phyloP scores from a whole-genome alignment of 768 basidiomycete species.

The Cubamyces sp. region DNA sequence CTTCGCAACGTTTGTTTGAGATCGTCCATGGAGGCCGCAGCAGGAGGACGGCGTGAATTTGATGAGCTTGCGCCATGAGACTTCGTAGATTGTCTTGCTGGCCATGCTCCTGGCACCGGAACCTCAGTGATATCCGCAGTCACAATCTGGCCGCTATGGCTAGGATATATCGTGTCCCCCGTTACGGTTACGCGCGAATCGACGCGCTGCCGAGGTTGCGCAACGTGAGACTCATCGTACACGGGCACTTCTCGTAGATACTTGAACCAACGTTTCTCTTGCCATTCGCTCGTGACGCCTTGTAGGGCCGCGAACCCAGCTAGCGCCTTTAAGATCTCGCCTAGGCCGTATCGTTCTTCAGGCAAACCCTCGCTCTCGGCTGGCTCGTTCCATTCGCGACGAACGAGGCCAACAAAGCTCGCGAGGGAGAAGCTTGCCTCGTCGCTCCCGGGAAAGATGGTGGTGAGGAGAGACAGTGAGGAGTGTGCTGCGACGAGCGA shows the following conservation, averaged over 20 bases:
- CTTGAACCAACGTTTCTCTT: constrained; percentile 71
- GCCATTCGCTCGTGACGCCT: constrained; percentile 80
- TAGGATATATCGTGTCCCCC: constrained; percentile 71
- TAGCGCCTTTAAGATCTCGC: constrained; percentile 69
- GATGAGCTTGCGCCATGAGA: background rate
- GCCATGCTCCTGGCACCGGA: constrained; percentile 14
- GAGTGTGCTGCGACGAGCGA: constrained; percentile 74
- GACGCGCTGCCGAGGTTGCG: constrained; percentile 17
- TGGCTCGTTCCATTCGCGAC: constrained; percentile 71
- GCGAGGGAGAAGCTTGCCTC: constrained; percentile 83
- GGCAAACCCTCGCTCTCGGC: constrained; percentile 56
- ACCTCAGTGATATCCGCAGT: constrained; percentile 80
- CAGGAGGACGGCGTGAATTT: background rate
- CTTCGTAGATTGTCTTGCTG: background rate
- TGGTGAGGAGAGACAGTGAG: constrained; percentile 73
- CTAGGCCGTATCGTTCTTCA: constrained; percentile 62
- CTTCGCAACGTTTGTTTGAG: constrained; percentile 74
- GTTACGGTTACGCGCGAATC: constrained; percentile 72
- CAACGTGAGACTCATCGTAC: constrained; percentile 41
- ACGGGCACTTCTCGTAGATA: constrained; percentile 69
- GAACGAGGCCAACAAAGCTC: constrained; percentile 80
- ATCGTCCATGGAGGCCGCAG: constrained; percentile 46
- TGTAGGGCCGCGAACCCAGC: constrained; percentile 83
- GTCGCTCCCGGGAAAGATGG: constrained; percentile 73
- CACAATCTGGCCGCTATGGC: constrained; percentile 71